phyloP scores from a whole-genome alignment of 2,329 filamentous ascomycete genomes.

The Zymoseptoria brevis region DNA sequence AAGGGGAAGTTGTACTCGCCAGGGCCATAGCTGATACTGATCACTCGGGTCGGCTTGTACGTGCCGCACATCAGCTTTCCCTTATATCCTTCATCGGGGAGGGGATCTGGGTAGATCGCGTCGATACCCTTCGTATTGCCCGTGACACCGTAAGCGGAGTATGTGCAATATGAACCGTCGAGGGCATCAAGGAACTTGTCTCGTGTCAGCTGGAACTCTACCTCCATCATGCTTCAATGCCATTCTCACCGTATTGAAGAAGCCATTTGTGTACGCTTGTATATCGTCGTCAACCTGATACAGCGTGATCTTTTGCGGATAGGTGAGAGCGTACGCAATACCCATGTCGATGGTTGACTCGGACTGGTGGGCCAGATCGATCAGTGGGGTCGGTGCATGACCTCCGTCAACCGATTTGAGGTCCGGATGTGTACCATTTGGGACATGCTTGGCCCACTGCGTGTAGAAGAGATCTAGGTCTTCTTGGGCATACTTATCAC shows the following conservation, averaged over 20 bases:
- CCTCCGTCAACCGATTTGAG: constrained; percentile 17
- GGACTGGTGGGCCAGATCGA: constrained; percentile 3
- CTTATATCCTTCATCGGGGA: constrained; percentile 40
- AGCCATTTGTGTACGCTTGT: background rate
- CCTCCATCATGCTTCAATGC: no score
- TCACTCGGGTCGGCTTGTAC: constrained; percentile 46
- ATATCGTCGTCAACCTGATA: constrained; percentile 17
- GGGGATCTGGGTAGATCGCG: constrained; percentile 38
- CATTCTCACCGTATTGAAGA: constrained; percentile 8
- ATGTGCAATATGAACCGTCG: constrained; percentile 16
- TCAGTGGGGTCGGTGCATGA: constrained; percentile 30
- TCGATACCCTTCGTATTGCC: constrained; percentile 10
- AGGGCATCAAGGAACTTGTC: constrained; percentile 11
- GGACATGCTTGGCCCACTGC: constrained; percentile 20
- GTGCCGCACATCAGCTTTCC: constrained; percentile 38
- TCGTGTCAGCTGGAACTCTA: no score
- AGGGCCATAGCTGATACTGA: constrained; percentile 50
- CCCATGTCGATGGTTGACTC: constrained; percentile 17
- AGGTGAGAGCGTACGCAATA: constrained; percentile 11
- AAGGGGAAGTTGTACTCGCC: constrained; percentile 44
- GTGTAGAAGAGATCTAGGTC: constrained; percentile 33
- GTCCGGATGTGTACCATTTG: constrained; percentile 19
- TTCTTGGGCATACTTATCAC: constrained; percentile 12
- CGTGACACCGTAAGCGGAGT: constrained; percentile 12
- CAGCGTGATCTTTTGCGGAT: constrained; percentile 16